Conservation (phyloP, 768 basidiomycete genomes). For the Rhodosporidiobolus sp. region DNA sequence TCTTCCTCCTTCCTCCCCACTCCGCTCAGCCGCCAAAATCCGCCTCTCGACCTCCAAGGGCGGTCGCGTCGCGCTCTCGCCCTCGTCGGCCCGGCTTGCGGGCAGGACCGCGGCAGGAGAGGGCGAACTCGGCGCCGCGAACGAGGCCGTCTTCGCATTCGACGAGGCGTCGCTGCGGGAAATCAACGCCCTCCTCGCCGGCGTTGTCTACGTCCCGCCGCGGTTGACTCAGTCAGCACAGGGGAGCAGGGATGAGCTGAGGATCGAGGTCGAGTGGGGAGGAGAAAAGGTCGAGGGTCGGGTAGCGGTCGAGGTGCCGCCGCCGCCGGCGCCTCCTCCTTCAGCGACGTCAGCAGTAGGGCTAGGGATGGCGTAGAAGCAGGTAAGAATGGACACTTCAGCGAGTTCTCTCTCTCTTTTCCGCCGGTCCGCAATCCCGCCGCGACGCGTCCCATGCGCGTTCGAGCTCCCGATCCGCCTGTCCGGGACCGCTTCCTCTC, state of each 20-base stretch:
- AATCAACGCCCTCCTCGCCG: constrained; percentile 27
- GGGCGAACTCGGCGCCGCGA: not conserved
- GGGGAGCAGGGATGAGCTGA: constrained; percentile 1
- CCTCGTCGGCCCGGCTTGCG: not conserved
- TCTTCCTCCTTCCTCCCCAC: not conserved
- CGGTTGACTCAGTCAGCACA: not conserved
- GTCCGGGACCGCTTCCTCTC: no score
- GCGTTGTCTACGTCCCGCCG: constrained; percentile 16
- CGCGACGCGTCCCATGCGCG: no score
- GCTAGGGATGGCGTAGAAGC: not conserved
- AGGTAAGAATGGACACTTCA: no score
- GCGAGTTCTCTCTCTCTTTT: no score
- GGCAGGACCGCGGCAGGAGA: not conserved
- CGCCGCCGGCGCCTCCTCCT: not conserved
- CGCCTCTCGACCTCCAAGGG: not conserved
- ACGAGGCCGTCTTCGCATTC: not conserved
- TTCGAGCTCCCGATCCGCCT: no score
- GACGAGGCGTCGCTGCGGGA: constrained; percentile 16
- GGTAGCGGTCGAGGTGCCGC: not conserved
- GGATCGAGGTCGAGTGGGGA: constrained; percentile 15
- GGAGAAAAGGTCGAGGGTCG: constrained; percentile 8
- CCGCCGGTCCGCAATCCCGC: no score
- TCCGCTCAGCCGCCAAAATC: not conserved
- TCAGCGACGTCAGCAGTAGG: not conserved
- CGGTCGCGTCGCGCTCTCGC: not conserved